These are phyloP conservation scores for Suillus bovinus DNA, from an alignment of 768 basidiomycete species.

Conservation along the genomic window DNA sequence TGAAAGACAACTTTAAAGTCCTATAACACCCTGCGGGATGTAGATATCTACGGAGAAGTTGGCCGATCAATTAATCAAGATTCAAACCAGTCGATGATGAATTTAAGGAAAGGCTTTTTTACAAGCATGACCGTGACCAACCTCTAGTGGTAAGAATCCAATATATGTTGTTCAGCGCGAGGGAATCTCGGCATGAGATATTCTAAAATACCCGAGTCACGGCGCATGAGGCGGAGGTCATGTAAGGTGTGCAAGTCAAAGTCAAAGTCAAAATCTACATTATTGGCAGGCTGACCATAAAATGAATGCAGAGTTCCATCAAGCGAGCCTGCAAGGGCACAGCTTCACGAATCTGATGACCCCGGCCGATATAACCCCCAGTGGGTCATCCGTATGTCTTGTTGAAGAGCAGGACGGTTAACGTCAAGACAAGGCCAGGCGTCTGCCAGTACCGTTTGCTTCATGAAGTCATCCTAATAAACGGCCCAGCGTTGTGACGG, in stretches of 20 bases:
- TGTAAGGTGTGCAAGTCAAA: background rate
- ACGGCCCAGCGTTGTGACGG: too few species aligned
- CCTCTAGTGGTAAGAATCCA: background rate
- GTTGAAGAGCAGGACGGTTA: background rate
- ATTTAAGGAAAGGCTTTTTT: background rate
- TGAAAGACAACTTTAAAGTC: background rate
- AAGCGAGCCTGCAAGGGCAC: background rate
- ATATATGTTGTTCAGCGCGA: background rate
- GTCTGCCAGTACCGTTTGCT: background rate
- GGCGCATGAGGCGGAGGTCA: background rate
- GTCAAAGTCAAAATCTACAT: background rate
- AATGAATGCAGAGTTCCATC: background rate
- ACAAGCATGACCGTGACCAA: background rate
- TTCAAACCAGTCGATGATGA: background rate
- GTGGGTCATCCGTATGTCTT: background rate
- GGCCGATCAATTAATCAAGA: background rate
- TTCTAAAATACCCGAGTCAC: background rate
- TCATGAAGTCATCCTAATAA: background rate
- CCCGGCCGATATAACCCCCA: too few species aligned
- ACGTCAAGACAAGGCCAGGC: background rate
- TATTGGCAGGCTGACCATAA: background rate
- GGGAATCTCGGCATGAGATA: background rate
- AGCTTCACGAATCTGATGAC: background rate
- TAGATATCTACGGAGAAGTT: background rate
- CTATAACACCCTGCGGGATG: background rate